A percentile compares a stretch with the other conserved stretches of the same genome.
Conservation (phyloP, 1,284 basidiomycete genomes). For the Macrocystidia cucumis region DNA sequence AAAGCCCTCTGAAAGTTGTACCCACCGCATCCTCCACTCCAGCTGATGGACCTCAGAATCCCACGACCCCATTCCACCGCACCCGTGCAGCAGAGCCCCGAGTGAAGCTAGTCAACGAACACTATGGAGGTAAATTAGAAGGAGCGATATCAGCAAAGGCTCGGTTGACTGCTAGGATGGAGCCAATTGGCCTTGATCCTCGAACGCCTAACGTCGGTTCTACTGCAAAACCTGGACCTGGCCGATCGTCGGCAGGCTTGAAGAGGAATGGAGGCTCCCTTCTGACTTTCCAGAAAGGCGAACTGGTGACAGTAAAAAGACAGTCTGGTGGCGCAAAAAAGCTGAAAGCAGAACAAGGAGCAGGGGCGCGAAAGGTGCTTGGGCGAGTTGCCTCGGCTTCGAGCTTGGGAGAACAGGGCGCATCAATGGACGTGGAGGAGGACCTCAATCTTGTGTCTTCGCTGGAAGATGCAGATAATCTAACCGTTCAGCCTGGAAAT, state of each 20-base stretch:
- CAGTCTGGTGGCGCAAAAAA: too few relatives aligned
- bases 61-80: conserved; percentile 32
- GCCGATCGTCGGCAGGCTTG: conserved; percentile 32
- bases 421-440: too few relatives aligned
- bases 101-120: conserved; percentile 40
- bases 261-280: conserved; percentile 35
- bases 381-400: too few relatives aligned
- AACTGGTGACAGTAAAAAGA: conserved; percentile 38
- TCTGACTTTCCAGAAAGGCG: conserved; percentile 39
- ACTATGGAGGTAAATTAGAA: conserved; percentile 20
- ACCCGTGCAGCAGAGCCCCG: conserved; percentile 40
- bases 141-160: conserved; percentile 40
- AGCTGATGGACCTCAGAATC: conserved; percentile 1
- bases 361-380: too few relatives aligned
- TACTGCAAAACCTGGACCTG: conserved; percentile 36
- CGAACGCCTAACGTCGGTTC: conserved; percentile 6
- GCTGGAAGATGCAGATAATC: too few relatives aligned
- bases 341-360: too few relatives aligned
- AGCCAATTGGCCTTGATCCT: conserved; percentile 9
- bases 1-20: too few relatives aligned
- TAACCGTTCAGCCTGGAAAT: too few relatives aligned
- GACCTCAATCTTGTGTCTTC: too few relatives aligned
- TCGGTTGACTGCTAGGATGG: conserved; percentile 20
- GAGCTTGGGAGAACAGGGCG: too few relatives aligned
- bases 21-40: not conserved